Evolutionary conservation across 169 alveolate species (phyloP).

Genomic region (Cryptosporidium xiaoi): DNA sequence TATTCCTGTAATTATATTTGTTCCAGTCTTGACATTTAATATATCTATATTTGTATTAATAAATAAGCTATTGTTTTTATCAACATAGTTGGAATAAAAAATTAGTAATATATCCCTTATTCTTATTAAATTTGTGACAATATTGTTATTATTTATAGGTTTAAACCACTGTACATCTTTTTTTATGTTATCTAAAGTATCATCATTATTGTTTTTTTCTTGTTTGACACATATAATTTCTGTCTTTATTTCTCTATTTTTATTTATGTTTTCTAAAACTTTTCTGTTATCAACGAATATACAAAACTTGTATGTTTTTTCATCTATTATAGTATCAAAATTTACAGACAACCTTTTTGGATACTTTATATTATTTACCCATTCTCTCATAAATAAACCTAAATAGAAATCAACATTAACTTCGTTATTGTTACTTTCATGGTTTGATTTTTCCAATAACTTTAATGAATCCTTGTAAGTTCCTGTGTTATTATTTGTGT

Average conservation of each 20-base stretch:
- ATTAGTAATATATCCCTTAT: slow-evolving; percentile 25
- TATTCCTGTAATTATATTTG: slow-evolving; percentile 22
- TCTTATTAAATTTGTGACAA: slow-evolving; percentile 41
- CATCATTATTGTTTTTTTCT: slow-evolving; percentile 1
- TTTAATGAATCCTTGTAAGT: background rate
- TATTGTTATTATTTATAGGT: slow-evolving; percentile 10
- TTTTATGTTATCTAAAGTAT: background rate
- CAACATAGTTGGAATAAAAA: slow-evolving; percentile 12
- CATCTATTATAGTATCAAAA: slow-evolving; percentile 5
- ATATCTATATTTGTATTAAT: slow-evolving; percentile 25
- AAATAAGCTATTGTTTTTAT: background rate
- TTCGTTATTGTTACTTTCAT: background rate
- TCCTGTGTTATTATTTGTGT: background rate
- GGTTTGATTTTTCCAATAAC: background rate
- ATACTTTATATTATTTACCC: background rate
- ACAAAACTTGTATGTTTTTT: slow-evolving; percentile 1
- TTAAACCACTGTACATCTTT: slow-evolving; percentile 55
- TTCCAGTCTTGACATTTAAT: slow-evolving; percentile 22
- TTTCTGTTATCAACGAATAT: slow-evolving; percentile 57
- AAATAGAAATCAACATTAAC: background rate
- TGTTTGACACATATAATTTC: slow-evolving; percentile 61
- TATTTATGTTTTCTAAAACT: slow-evolving; percentile 30
- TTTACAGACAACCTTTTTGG: slow-evolving; percentile 54
- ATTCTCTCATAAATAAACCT: slow-evolving; percentile 1
- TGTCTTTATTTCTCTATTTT: slow-evolving; percentile 12